These are phyloP conservation scores for Silene coronaria DNA, from an alignment of 179 eudicot species.

Conservation along the genomic window DNA sequence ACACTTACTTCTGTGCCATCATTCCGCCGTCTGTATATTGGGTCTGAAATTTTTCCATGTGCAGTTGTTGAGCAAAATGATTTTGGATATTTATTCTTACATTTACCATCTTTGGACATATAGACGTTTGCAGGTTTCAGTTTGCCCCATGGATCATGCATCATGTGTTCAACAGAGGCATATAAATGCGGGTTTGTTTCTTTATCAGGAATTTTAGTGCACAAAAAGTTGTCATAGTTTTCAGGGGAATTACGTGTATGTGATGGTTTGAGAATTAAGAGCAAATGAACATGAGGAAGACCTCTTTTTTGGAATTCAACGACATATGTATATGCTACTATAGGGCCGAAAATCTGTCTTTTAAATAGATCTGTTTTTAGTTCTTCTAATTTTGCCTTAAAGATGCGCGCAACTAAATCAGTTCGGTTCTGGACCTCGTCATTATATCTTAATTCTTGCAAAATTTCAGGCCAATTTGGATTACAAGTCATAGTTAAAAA, in stretches of 20 bases:
- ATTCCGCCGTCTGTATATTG: not conserved
- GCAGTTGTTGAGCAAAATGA: not conserved
- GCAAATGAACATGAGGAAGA: not conserved
- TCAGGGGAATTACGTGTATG: not conserved
- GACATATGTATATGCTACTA: not conserved
- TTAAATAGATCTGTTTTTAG: not conserved
- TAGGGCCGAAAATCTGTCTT: not conserved
- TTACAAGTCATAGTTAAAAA: not conserved
- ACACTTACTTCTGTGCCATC: not conserved
- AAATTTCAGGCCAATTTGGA: not conserved
- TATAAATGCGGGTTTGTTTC: not conserved
- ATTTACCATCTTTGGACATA: not conserved
- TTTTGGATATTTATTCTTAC: not conserved
- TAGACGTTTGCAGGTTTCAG: not conserved
- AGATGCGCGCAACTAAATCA: not conserved
- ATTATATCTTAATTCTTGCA: not conserved
- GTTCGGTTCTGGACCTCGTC: not conserved
- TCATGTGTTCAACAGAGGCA: not conserved
- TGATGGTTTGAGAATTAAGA: not conserved
- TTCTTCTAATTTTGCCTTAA: not conserved
- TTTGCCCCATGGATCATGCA: not conserved
- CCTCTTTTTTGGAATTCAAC: no score
- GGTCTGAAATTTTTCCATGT: not conserved
- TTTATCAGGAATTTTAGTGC: not conserved
- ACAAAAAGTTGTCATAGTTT: not conserved